A percentile compares a stretch with the other conserved stretches of the same genome.
Evolutionary conservation across 78 protist species (phyloP).

Genomic region (Dictyostelium brefeldianum): DNA sequence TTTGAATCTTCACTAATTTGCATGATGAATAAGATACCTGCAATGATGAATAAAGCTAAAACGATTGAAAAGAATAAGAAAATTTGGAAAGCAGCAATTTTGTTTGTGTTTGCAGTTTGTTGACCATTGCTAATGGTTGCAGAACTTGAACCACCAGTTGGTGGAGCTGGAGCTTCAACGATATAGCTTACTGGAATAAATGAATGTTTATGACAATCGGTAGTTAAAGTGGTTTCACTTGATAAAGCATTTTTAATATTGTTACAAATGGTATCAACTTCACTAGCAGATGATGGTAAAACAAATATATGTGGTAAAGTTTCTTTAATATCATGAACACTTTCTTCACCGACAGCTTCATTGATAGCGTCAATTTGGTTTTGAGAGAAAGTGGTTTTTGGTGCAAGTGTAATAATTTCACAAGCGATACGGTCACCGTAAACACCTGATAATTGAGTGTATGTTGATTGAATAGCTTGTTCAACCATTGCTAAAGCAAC

Average conservation of each 20-base stretch:
- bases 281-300: not conserved
- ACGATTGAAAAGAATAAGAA: conserved; percentile 78
- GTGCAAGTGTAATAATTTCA: conserved; percentile 39
- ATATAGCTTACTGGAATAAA: not conserved
- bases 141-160: not conserved
- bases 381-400: not conserved
- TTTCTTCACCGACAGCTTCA: conserved; percentile 4
- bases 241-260: not conserved
- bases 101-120: not conserved
- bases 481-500: conserved; percentile 39
- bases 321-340: not conserved
- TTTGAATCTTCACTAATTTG: conserved; percentile 36
- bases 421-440: conserved; percentile 73
- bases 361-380: conserved; percentile 6
- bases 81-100: conserved; percentile 64
- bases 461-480: conserved; percentile 50
- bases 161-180: not conserved
- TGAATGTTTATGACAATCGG: not conserved
- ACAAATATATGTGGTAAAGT: conserved; percentile 57
- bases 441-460: conserved; percentile 27
- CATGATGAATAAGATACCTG: conserved; percentile 63
- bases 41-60: conserved; percentile 15
- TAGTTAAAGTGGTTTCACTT: not conserved
- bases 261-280: conserved; percentile 1
- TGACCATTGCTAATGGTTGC: not conserved